A percentile compares a stretch with the other conserved stretches of the same genome.
phyloP scores from a whole-genome alignment of 768 basidiomycete genomes.

The Cyclocybe cylindracea region DNA sequence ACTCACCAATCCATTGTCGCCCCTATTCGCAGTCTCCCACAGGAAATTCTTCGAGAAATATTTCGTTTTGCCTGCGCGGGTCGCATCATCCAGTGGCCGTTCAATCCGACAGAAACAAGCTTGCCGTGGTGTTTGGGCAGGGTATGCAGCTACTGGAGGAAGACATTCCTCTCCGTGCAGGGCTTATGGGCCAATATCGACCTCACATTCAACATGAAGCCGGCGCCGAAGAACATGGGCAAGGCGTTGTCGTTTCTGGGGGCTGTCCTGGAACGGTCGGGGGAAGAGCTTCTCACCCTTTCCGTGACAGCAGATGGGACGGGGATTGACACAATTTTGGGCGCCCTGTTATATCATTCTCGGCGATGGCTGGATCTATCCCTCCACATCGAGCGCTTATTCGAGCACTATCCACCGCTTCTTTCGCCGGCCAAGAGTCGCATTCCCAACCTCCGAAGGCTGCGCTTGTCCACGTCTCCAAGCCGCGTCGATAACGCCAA shows the following conservation, averaged over 20 bases:
- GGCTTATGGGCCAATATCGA: conserved; percentile 22
- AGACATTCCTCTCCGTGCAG: conserved; percentile 21
- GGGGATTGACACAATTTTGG: conserved; percentile 7
- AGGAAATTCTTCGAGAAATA: conserved; percentile 25
- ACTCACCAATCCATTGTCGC: conserved; percentile 19
- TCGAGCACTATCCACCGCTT: conserved; percentile 8
- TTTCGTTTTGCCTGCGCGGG: conserved; percentile 17
- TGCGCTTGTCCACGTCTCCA: conserved; percentile 11
- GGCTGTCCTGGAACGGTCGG: conserved; percentile 21
- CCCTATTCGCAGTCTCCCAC: conserved; percentile 21
- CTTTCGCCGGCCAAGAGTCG: conserved; percentile 13
- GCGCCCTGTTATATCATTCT: conserved; percentile 12
- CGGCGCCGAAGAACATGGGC: background rate
- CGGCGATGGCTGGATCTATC: conserved; percentile 21
- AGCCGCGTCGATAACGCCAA: background rate
- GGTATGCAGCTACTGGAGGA: conserved; percentile 28
- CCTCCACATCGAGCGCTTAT: conserved; percentile 8
- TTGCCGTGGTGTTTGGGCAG: conserved; percentile 23
- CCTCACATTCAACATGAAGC: conserved; percentile 8
- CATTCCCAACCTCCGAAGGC: conserved; percentile 14
- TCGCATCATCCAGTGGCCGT: conserved; percentile 15
- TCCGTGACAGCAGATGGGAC: conserved; percentile 11
- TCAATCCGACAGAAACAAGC: background rate
- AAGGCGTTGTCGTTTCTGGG: conserved; percentile 14
- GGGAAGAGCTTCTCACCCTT: conserved; percentile 16